Evolutionary conservation across 305 asterid genomes (phyloP).

Genomic region (Euphrasia arctica): DNA sequence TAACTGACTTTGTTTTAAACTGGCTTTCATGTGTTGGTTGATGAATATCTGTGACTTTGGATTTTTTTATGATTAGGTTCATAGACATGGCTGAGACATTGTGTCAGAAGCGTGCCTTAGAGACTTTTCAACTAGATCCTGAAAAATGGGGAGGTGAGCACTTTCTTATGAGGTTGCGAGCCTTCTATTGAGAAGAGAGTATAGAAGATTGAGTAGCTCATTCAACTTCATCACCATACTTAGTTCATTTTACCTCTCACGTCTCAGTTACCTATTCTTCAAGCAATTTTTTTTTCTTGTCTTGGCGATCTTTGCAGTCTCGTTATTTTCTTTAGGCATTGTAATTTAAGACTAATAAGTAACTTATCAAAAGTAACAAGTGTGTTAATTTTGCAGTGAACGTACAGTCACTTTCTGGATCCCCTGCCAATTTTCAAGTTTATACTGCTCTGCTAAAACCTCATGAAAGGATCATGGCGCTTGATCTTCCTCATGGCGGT

Average conservation of each 20-base stretch:
- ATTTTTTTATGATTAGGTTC: slow-evolving; percentile 43
- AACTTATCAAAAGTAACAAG: slow-evolving; percentile 6
- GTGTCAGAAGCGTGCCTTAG: slow-evolving; percentile 85
- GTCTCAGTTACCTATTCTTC: too few relatives aligned
- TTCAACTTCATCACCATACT: too few relatives aligned
- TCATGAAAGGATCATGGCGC: slow-evolving; percentile 99
- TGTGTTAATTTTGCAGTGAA: slow-evolving; percentile 55
- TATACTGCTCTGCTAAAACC: slow-evolving; percentile 91
- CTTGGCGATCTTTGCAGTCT: too few relatives aligned
- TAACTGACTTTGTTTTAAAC: not conserved
- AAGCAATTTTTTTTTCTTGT: too few relatives aligned
- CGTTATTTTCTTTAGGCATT: not conserved
- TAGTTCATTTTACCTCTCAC: too few relatives aligned
- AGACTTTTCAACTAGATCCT: slow-evolving; percentile 65
- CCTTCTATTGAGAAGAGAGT: not conserved
- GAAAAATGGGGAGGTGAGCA: slow-evolving; percentile 80
- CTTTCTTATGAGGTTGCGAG: not conserved
- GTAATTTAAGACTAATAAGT: not conserved
- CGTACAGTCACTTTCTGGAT: slow-evolving; percentile 94
- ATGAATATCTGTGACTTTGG: slow-evolving; percentile 2
- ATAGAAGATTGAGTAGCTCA: too few relatives aligned
- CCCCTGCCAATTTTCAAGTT: slow-evolving; percentile 95
- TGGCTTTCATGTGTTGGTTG: not conserved
- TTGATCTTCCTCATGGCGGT: slow-evolving; percentile 99
- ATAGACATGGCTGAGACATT: slow-evolving; percentile 83